Base-by-base conservation (phyloP, 2,329 filamentous ascomycete species). In the Fusarium oligoseptatum region DNA sequence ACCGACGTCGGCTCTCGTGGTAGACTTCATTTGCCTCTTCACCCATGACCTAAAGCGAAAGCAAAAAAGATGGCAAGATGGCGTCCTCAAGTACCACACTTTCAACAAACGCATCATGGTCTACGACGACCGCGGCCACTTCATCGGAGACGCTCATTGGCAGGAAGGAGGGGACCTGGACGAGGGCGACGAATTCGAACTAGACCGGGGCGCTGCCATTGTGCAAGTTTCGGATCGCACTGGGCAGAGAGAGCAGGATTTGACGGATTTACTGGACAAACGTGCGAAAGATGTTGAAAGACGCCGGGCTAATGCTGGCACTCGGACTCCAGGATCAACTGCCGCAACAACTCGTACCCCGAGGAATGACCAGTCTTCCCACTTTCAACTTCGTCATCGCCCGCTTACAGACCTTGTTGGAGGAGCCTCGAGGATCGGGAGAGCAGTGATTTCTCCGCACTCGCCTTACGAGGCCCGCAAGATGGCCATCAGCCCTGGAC, bases 31-130 rank as follows among this genome's bases (percentile, higher is more conserved):
- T 71, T 98, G 95, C 81, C 91, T 98, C 6, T 98, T 94, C 83
- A 97, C 95, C 2, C 91, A 94, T 80, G 95, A 98, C 80, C 82
- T 97, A 48, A 91, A 92, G 61, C 91, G 94, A 66, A 98, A 98
- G 84, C 92, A 94, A 77, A 98, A 98, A 82, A 88, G 94, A 70
- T 98, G 95, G 95, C 94, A 97, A 79, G 95, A 98, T 92, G 95
- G 96, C 39, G 91, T 91, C 61, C 89, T 98, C 71, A 93, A 93
- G 74, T 97, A 93, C 74, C 95, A 98, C 80, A 93, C 93, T 1
- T 98, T 97, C 89, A 98, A 98, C 85, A 94, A 92, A 80, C 91
- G 94, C 6, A 87, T 97, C 69, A 97, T 98, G 94, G 94, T 97
- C 8, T 96, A 97, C 78, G 95, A 98, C 81, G 91, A 94, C 56